A percentile compares a stretch with the other conserved stretches of the same genome.
phyloP scores from a whole-genome alignment of 805 yeast genomes.

The Teunomyces cretensis region DNA sequence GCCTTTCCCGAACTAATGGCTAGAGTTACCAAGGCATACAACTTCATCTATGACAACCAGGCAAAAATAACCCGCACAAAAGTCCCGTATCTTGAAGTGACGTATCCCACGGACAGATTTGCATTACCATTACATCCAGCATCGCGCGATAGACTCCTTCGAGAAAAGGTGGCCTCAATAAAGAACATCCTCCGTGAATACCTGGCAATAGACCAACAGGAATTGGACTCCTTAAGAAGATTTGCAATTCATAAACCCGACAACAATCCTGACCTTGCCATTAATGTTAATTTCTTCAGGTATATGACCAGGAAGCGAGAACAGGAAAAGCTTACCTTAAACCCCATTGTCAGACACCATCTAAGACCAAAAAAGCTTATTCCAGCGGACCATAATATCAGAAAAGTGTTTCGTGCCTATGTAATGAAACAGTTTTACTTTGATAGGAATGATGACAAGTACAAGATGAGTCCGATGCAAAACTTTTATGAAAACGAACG shows the following conservation, averaged over 20 bases:
- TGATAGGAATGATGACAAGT: slow-evolving; percentile 15
- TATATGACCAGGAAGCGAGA: slow-evolving; percentile 26
- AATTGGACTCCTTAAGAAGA: slow-evolving; percentile 16
- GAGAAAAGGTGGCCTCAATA: slow-evolving; percentile 21
- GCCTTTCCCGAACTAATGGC: slow-evolving; percentile 7
- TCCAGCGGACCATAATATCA: slow-evolving; percentile 30
- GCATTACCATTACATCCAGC: slow-evolving; percentile 33
- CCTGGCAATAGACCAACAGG: slow-evolving; percentile 21
- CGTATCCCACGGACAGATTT: slow-evolving; percentile 28
- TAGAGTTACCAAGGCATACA: slow-evolving; percentile 16
- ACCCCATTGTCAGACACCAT: slow-evolving; percentile 18
- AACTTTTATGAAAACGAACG: slow-evolving; percentile 22
- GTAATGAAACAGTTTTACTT: slow-evolving; percentile 29
- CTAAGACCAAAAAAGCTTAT: slow-evolving; percentile 24
- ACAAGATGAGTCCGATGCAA: slow-evolving; percentile 23
- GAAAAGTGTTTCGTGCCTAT: slow-evolving; percentile 26
- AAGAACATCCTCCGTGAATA: slow-evolving; percentile 17
- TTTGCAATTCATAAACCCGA: slow-evolving; percentile 11
- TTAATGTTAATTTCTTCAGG: slow-evolving; percentile 26
- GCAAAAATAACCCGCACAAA: slow-evolving; percentile 21
- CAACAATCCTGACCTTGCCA: neutral
- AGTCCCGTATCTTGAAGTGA: slow-evolving; percentile 29
- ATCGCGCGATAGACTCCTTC: slow-evolving; percentile 25
- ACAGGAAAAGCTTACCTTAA: slow-evolving; percentile 11
- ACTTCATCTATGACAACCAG: slow-evolving; percentile 21